These are phyloP conservation scores for Skeletonema costatum DNA, from an alignment of 108 stramenopile genomes.

Conservation along the genomic window DNA sequence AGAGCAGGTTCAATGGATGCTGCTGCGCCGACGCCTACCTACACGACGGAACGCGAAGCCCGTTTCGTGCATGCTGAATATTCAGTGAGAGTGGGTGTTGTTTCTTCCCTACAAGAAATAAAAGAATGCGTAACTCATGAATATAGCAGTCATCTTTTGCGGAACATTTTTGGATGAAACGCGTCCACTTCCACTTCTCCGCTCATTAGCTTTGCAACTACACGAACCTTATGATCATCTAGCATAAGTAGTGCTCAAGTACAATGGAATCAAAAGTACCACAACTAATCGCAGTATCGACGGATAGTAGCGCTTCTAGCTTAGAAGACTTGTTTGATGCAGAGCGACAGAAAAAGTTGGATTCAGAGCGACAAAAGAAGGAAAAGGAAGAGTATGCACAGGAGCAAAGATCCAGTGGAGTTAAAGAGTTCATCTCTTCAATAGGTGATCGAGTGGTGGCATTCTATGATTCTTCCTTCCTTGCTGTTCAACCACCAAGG, in stretches of 20 bases:
- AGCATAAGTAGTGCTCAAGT: too few relatives aligned
- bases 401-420: neutral
- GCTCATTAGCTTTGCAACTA: too few relatives aligned
- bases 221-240: neutral
- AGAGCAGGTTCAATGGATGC: too few relatives aligned
- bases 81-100: neutral
- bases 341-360: neutral
- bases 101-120: too few relatives aligned
- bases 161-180: neutral
- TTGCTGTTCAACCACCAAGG: neutral
- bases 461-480: neutral
- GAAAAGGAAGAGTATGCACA: neutral
- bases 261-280: neutral
- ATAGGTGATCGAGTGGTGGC: neutral
- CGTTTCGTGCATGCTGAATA: neutral
- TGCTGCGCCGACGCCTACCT: neutral
- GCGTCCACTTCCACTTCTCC: neutral
- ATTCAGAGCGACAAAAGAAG: neutral
- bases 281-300: neutral
- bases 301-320: neutral
- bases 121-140: too few relatives aligned
- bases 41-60: neutral
- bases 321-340: neutral
- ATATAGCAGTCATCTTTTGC: too few relatives aligned
- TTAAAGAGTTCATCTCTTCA: neutral